These are phyloP conservation scores for Agrocybe pediades DNA, from an alignment of 768 basidiomycete genomes.

Conservation along the genomic window DNA sequence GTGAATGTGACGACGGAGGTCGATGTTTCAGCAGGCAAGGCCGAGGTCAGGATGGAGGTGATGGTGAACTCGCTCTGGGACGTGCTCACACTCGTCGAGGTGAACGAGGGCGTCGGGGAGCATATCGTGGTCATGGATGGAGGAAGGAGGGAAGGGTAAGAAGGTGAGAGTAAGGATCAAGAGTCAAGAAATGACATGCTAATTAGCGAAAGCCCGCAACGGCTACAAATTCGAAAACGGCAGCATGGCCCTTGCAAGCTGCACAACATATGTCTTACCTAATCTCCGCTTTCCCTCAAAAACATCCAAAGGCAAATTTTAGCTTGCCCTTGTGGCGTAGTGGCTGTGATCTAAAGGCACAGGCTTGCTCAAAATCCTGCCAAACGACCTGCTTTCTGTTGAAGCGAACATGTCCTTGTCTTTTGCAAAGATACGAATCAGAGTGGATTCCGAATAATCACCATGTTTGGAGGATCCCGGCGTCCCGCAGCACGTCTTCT, in stretches of 20 bases:
- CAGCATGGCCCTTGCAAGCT: too few relatives aligned
- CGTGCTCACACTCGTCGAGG: slow-evolving; percentile 19
- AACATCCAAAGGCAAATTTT: too few relatives aligned
- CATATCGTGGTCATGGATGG: slow-evolving; percentile 15
- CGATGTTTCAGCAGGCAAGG: slow-evolving; percentile 14
- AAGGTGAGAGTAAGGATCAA: background rate
- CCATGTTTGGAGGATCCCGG: too few relatives aligned
- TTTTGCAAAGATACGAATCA: background rate
- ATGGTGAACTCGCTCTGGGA: slow-evolving; percentile 21
- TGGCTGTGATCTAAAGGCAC: background rate
- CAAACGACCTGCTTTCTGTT: too few relatives aligned
- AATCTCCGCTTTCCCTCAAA: background rate
- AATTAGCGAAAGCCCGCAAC: background rate
- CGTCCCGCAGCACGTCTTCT: too few relatives aligned
- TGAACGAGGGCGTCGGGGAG: slow-evolving; percentile 21
- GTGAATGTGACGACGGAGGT: slow-evolving; percentile 12
- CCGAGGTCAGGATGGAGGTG: slow-evolving; percentile 15
- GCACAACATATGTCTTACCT: too few relatives aligned
- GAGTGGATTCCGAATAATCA: too few relatives aligned
- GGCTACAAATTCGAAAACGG: background rate
- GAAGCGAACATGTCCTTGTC: too few relatives aligned
- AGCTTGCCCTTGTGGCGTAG: background rate
- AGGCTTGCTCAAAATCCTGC: background rate
- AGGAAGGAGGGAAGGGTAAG: background rate
- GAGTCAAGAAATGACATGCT: slow-evolving; percentile 7